Evolutionary conservation across 2,329 filamentous ascomycete genomes (phyloP).

Genomic region (Beauveria sp.): DNA sequence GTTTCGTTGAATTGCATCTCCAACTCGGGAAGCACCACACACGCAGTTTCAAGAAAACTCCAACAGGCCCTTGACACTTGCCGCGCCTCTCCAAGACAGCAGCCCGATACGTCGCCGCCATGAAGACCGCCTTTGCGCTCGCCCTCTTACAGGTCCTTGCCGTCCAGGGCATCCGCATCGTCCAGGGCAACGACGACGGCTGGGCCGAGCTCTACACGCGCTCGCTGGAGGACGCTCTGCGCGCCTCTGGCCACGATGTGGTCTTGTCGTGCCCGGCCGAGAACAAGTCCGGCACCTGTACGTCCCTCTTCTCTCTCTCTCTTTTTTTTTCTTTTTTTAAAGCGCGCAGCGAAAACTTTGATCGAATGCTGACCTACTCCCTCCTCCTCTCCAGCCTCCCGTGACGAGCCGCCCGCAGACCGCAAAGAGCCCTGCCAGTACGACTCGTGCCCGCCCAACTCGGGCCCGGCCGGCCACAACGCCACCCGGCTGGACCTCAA

Average conservation of each 20-base stretch:
- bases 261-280: slow-evolving; percentile 60
- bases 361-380: background rate
- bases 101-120: background rate
- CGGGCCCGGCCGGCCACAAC: slow-evolving; percentile 50
- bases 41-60: no score
- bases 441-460: slow-evolving; percentile 50
- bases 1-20: no score
- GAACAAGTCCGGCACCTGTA: slow-evolving; percentile 56
- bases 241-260: slow-evolving; percentile 48
- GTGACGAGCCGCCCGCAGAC: slow-evolving; percentile 34
- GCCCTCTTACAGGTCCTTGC: slow-evolving; percentile 16
- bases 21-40: no score
- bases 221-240: slow-evolving; percentile 49
- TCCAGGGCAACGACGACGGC: slow-evolving; percentile 62
- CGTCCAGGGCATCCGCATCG: slow-evolving; percentile 39
- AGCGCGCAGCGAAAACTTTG: no score
- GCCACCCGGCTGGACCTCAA: slow-evolving; percentile 50
- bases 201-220: slow-evolving; percentile 65
- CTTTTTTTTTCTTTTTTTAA: background rate
- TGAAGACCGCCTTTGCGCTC: background rate
- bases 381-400: slow-evolving; percentile 38
- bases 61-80: no score
- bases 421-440: slow-evolving; percentile 50
- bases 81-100: no score
- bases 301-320: slow-evolving; percentile 10